Conservation (phyloP, 192 early-diverging fungal genomes). For the Coemansia sp. region DNA sequence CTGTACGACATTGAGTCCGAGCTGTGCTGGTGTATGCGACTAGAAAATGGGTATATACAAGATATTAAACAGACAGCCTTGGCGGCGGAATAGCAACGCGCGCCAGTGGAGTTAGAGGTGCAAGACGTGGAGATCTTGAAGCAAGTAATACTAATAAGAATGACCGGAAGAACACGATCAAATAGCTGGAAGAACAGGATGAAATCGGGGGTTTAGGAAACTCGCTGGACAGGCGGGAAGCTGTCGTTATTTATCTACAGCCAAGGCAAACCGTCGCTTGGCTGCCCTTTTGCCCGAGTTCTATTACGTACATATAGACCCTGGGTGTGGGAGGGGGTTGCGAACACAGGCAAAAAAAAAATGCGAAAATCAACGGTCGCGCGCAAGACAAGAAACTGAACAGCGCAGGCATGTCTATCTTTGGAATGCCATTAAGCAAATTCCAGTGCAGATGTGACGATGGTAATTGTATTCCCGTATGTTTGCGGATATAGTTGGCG, state of each 20-base stretch:
- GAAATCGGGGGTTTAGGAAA: neutral
- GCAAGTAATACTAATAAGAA: neutral
- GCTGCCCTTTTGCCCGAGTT: neutral
- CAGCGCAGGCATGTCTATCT: constrained; percentile 5
- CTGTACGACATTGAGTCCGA: constrained; percentile 5
- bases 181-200: neutral
- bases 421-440: constrained; percentile 6
- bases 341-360: neutral
- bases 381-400: neutral
- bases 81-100: neutral
- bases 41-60: neutral
- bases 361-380: constrained; percentile 4
- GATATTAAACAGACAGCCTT: neutral
- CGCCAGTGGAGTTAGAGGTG: neutral
- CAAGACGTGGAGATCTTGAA: neutral
- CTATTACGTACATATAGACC: neutral
- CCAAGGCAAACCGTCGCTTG: neutral
- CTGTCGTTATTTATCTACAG: constrained; percentile 4
- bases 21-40: neutral
- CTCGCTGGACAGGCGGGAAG: neutral
- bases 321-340: neutral
- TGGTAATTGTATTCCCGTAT: constrained; percentile 3
- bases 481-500: constrained; percentile 9
- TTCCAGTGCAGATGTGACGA: neutral
- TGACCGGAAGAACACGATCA: neutral